Evolutionary conservation across 2,329 filamentous ascomycete species (phyloP).

Genomic region (Atkinsonella texensis): DNA sequence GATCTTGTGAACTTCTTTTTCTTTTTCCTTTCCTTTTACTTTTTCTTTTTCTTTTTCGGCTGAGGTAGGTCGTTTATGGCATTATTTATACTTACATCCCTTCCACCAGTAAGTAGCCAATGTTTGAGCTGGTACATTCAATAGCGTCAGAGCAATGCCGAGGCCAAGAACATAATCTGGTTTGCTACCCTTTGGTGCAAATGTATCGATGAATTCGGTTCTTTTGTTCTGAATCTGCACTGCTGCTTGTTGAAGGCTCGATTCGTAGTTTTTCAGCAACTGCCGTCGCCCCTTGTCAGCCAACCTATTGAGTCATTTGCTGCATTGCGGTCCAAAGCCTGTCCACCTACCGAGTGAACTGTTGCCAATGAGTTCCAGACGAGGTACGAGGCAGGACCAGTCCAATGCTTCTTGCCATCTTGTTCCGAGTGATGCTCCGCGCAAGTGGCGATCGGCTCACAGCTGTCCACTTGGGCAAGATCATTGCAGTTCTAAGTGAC

Average conservation of each 20-base stretch:
- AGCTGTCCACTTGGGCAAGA: not conserved
- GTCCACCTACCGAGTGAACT: not conserved
- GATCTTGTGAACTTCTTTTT: no score
- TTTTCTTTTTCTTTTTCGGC: no score
- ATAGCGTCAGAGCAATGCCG: not conserved
- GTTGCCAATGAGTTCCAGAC: not conserved
- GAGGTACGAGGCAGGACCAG: not conserved
- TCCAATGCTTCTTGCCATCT: not conserved
- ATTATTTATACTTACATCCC: not conserved
- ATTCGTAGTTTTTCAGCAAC: not conserved
- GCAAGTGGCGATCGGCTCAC: not conserved
- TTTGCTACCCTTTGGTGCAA: not conserved
- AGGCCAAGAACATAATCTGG: not conserved
- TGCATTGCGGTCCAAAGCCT: not conserved
- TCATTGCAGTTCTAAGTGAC: not conserved
- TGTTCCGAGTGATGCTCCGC: not conserved
- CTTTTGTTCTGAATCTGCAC: not conserved
- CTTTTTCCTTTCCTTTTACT: not conserved
- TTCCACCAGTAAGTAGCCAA: not conserved
- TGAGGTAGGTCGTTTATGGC: no score
- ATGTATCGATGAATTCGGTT: not conserved
- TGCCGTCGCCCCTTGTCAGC: not conserved
- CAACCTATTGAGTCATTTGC: not conserved
- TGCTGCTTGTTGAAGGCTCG: not conserved
- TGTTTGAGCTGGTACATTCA: not conserved